These are phyloP conservation scores for Clonostachys byssicola DNA, from an alignment of 2,329 filamentous ascomycete genomes.

Conservation along the genomic window DNA sequence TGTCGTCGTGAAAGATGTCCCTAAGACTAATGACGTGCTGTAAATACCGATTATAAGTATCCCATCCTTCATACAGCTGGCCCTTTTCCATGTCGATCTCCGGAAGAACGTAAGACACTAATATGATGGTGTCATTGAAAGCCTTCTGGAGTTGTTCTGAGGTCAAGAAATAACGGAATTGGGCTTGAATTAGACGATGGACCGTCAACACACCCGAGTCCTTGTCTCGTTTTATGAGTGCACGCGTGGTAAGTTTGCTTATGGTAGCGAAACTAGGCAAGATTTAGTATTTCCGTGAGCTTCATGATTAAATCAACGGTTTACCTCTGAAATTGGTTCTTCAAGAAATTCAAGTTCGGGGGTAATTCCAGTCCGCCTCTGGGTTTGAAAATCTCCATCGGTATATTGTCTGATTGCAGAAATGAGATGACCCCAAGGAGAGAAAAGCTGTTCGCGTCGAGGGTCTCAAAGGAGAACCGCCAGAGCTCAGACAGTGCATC, in stretches of 20 bases:
- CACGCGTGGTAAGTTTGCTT: not conserved
- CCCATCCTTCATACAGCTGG: constrained; percentile 5
- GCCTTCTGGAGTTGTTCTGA: constrained; percentile 1
- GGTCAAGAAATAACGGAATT: constrained; percentile 3
- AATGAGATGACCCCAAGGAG: constrained; percentile 3
- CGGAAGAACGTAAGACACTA: constrained; percentile 4
- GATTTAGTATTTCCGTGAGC: too few relatives aligned
- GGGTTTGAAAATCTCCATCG: constrained; percentile 3
- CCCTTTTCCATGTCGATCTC: not conserved
- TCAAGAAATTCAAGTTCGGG: constrained; percentile 1
- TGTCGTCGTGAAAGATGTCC: not conserved
- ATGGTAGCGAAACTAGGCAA: not conserved
- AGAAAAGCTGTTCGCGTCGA: not conserved
- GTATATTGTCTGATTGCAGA: constrained; percentile 4
- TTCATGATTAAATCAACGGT: not conserved
- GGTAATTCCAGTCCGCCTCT: not conserved
- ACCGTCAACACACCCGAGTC: constrained; percentile 2
- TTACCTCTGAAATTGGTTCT: not conserved
- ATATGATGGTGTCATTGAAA: constrained; percentile 1
- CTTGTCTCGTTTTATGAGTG: constrained; percentile 3
- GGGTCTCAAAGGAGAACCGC: constrained; percentile 5
- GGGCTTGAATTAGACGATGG: constrained; percentile 2
- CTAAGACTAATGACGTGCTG: constrained; percentile 2
- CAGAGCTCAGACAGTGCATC: constrained; percentile 1
- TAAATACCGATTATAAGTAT: constrained; percentile 1